These are phyloP conservation scores for Moricandia moricandioides DNA, from an alignment of 345 rosid species.

Conservation along the genomic window DNA sequence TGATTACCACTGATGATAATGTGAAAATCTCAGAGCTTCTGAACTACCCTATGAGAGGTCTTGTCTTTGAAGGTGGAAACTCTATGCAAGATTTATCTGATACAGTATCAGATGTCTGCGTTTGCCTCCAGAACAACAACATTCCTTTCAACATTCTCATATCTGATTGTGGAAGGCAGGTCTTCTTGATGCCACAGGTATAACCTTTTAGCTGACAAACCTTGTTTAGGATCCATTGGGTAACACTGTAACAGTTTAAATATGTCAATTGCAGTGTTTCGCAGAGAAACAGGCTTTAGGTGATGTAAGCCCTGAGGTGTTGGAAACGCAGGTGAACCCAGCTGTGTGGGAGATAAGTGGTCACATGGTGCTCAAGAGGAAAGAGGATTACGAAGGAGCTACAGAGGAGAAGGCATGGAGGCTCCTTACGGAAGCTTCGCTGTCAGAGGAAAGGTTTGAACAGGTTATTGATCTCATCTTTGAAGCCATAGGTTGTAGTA, in stretches of 20 bases:
- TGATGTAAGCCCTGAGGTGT: conserved; percentile 77
- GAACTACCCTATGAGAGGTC: conserved; percentile 86
- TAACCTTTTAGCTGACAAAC: conserved; percentile 1
- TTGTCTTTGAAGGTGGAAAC: conserved; percentile 77
- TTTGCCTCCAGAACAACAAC: conserved; percentile 88
- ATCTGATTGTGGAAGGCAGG: conserved; percentile 74
- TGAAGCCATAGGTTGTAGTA: conserved; percentile 53
- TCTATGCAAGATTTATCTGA: conserved; percentile 55
- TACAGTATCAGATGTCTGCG: conserved; percentile 69
- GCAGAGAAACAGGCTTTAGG: conserved; percentile 99
- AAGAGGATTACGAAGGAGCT: conserved; percentile 84
- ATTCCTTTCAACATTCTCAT: conserved; percentile 88
- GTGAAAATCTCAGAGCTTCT: conserved; percentile 70
- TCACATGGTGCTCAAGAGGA: conserved; percentile 94
- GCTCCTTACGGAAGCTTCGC: conserved; percentile 90
- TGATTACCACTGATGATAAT: conserved; percentile 45
- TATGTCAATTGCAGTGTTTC: conserved; percentile 59
- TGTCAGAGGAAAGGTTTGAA: conserved; percentile 78
- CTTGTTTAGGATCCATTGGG: background rate
- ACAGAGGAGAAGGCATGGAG: conserved; percentile 91
- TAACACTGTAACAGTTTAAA: conserved; percentile 14
- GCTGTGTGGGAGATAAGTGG: conserved; percentile 99
- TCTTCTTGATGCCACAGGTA: conserved; percentile 94
- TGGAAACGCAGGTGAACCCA: conserved; percentile 96
- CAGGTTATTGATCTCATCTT: conserved; percentile 73